These are phyloP conservation scores for Penicillium paradoxum DNA, from an alignment of 495 filamentous ascomycete genomes.

Conservation along the genomic window DNA sequence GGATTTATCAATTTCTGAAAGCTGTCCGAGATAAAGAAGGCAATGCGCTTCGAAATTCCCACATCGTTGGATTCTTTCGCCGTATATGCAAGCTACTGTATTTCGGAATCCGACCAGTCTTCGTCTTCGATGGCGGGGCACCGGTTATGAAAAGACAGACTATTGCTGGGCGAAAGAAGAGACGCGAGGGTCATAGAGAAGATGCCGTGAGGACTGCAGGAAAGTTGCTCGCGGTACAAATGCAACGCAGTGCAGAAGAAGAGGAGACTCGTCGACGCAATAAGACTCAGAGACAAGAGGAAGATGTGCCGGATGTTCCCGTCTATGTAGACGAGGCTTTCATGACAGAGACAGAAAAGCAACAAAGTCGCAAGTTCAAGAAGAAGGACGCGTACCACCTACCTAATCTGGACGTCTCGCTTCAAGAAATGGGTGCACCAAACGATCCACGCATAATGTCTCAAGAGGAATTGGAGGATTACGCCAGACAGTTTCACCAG, in stretches of 20 bases:
- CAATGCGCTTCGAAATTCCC: constrained; percentile 90
- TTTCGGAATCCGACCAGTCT: constrained; percentile 94
- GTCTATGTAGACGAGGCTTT: constrained; percentile 86
- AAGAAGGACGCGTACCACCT: constrained; percentile 94
- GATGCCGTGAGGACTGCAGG: constrained; percentile 90
- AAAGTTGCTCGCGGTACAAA: constrained; percentile 84
- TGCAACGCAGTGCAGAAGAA: constrained; percentile 83
- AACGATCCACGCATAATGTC: constrained; percentile 95
- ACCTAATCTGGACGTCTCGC: constrained; percentile 68
- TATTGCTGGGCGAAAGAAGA: constrained; percentile 67
- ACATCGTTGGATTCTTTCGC: constrained; percentile 95
- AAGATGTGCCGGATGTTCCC: constrained; percentile 65
- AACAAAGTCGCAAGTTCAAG: constrained; percentile 69
- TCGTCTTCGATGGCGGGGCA: constrained; percentile 96
- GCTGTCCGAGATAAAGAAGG: constrained; percentile 98
- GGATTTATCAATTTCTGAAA: constrained; percentile 99
- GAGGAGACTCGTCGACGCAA: constrained; percentile 61
- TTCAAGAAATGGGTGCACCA: constrained; percentile 79
- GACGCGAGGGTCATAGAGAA: constrained; percentile 82
- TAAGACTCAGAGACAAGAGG: constrained; percentile 47
- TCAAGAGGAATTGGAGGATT: constrained; percentile 85
- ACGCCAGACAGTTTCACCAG: constrained; percentile 82
- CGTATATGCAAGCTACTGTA: constrained; percentile 95
- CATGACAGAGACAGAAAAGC: constrained; percentile 73
- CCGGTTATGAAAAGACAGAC: constrained; percentile 89